A percentile compares a stretch with the other conserved stretches of the same genome.
phyloP scores from a whole-genome alignment of 495 filamentous ascomycete genomes.

The Rhypophila decipiens region DNA sequence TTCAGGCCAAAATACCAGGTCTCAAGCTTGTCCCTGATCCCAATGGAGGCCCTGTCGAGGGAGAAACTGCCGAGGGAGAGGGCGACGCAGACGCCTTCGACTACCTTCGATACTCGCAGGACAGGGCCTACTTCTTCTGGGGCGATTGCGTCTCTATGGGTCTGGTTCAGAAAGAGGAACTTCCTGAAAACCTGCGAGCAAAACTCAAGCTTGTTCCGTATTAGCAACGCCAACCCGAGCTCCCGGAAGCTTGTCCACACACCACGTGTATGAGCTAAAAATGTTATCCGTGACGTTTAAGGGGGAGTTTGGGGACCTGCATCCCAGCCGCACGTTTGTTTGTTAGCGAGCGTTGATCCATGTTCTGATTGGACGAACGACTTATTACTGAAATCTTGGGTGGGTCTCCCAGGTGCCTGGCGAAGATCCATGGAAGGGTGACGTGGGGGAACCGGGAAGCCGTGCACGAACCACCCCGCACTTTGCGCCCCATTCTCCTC shows the following conservation, averaged over 20 bases:
- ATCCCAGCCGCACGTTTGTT: not conserved
- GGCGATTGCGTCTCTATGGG: slow-evolving; percentile 74
- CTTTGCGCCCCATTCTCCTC: no score
- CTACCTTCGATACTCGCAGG: slow-evolving; percentile 85
- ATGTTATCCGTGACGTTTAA: not conserved
- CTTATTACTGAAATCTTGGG: no score
- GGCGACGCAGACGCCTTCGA: slow-evolving; percentile 63
- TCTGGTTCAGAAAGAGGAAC: slow-evolving; percentile 61
- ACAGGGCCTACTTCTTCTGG: slow-evolving; percentile 88
- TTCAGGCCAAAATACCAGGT: slow-evolving; percentile 81
- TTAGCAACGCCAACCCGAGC: no score
- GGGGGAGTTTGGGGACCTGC: not conserved
- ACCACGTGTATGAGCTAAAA: no score
- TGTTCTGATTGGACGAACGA: not conserved
- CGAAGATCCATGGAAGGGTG: no score
- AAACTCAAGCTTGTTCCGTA: slow-evolving; percentile 59
- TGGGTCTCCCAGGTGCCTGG: no score
- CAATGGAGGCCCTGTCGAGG: slow-evolving; percentile 12
- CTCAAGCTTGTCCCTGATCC: slow-evolving; percentile 17
- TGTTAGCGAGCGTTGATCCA: not conserved
- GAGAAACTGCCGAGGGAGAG: slow-evolving; percentile 9
- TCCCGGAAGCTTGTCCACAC: no score
- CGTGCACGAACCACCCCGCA: no score
- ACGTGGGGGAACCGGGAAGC: no score
- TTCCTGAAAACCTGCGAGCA: slow-evolving; percentile 55